Base-by-base conservation (phyloP, 140 eudicot genomes). In the Oenanthe javanica region DNA sequence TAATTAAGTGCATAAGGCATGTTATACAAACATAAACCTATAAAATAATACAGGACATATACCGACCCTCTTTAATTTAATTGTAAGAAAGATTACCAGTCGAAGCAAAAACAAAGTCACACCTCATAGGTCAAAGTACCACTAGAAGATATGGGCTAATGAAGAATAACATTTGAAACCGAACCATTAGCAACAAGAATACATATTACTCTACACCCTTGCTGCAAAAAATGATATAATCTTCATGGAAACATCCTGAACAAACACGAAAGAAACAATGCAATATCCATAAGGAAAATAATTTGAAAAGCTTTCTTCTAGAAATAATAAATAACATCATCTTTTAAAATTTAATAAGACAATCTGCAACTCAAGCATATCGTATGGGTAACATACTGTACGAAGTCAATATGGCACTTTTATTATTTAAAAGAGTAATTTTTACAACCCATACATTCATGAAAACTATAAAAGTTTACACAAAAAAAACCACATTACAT, bases 101-200 rank as follows among this genome's bases (percentile, higher is more conserved):
- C 67, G 11, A 66, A 25, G 40, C 72, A 27, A 67, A 67, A 79
- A 21, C 54, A 42, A 76, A 9, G 4, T 61, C 36, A 47, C 79
- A 93, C 98, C 98, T 94, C 97, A 72, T 90, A 94, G 38, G 98
- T 94, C 89, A 92, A 86, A 72, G 97, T 94, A 75, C 98, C 97
- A 74, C 98, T 94, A 40, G 94, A 94, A 79, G 94, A 86, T 78
- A 90, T 96, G 43, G 98, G 94, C 76, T 92, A 97, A 6, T 93
- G 92, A 51, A 94, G 96, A 4, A 96, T 94, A 46, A 92, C 98
- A 75, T 97, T 94, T 74, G 96, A 92, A 89, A 94, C 89, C 47
- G 88, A 94, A 73, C 98, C 98, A 82, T 84, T 94, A 76, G 98
- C 98, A 7, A 96, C 87, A 38, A 94, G 82, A 84, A 94, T 89